phyloP scores from a whole-genome alignment of 2,329 filamentous ascomycete genomes.

The Arachnopeziza araneosa region DNA sequence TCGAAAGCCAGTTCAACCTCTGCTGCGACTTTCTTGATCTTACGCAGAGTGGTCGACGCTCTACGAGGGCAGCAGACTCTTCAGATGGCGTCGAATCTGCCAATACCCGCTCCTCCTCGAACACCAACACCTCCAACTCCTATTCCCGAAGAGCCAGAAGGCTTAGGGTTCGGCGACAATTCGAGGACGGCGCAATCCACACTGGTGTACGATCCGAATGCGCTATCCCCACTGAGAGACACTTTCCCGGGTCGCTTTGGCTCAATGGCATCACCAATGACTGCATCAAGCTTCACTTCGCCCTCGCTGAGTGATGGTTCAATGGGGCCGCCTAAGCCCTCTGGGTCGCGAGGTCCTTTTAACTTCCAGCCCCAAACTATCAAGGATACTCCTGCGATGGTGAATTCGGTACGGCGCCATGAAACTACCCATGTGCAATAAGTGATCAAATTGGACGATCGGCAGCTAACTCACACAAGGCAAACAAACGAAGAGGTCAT shows the following conservation, averaged over 20 bases:
- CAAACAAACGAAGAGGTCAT: constrained; percentile 87
- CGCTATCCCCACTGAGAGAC: constrained; percentile 41
- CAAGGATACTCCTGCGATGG: constrained; percentile 59
- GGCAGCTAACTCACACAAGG: constrained; percentile 44
- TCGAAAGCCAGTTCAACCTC: neutral
- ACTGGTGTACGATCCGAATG: constrained; percentile 36
- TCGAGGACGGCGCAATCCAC: constrained; percentile 14
- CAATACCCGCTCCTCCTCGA: constrained; percentile 54
- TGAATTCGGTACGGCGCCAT: constrained; percentile 59
- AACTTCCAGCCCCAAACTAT: constrained; percentile 87
- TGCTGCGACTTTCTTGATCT: neutral
- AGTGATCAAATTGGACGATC: neutral
- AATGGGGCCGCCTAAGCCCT: constrained; percentile 25
- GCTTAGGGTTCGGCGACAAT: neutral
- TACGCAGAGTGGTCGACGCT: neutral
- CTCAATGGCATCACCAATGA: constrained; percentile 31
- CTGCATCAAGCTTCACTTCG: constrained; percentile 18
- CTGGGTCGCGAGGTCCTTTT: constrained; percentile 62
- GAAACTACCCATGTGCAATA: neutral
- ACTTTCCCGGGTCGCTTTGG: constrained; percentile 28
- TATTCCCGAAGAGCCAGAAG: constrained; percentile 33
- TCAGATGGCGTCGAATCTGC: constrained; percentile 53
- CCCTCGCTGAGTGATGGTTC: constrained; percentile 24
- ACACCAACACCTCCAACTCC: constrained; percentile 58
- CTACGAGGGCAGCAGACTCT: neutral